Percentiles rank a stretch among this genome's conserved stretches.
Evolutionary conservation across 2,329 filamentous ascomycete genomes (phyloP).

Genomic region (Coniosporium tulheliwenetii): DNA sequence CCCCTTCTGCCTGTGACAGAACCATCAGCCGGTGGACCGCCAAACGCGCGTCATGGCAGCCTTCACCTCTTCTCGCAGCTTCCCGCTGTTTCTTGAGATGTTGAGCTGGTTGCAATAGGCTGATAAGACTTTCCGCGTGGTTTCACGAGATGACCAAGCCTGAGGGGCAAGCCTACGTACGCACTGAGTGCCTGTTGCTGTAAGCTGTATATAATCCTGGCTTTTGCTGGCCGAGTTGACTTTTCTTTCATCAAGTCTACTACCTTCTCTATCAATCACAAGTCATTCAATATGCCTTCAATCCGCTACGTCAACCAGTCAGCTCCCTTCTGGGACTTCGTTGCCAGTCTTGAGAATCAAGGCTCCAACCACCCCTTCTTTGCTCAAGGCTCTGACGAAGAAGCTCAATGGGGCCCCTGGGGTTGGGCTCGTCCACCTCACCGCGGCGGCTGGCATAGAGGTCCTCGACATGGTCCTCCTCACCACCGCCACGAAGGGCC

Average conservation of each 20-base stretch:
- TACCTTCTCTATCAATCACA: neutral
- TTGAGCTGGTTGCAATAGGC: too few species aligned
- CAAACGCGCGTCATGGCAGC: too few species aligned
- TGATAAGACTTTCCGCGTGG: too few species aligned
- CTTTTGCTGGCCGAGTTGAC: neutral
- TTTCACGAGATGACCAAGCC: neutral
- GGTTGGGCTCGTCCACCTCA: conserved; percentile 17
- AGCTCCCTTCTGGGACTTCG: conserved; percentile 40
- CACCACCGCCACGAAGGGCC: conserved; percentile 5
- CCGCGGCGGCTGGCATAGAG: conserved; percentile 9
- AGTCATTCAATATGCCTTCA: conserved; percentile 31
- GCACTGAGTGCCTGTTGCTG: neutral
- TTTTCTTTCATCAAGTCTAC: neutral
- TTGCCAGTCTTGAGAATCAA: conserved; percentile 33
- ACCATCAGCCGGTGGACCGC: too few species aligned
- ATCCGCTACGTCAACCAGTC: conserved; percentile 36
- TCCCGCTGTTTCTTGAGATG: too few species aligned
- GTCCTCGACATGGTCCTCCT: conserved; percentile 7
- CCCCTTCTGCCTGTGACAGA: too few species aligned
- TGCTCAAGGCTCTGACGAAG: conserved; percentile 11
- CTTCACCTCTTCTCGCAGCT: too few species aligned
- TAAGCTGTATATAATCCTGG: neutral
- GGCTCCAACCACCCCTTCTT: conserved; percentile 29
- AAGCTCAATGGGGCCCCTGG: conserved; percentile 13
- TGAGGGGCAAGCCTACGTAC: neutral